These are phyloP conservation scores for Quercus variabilis DNA, from an alignment of 306 rosid species.

Conservation along the genomic window DNA sequence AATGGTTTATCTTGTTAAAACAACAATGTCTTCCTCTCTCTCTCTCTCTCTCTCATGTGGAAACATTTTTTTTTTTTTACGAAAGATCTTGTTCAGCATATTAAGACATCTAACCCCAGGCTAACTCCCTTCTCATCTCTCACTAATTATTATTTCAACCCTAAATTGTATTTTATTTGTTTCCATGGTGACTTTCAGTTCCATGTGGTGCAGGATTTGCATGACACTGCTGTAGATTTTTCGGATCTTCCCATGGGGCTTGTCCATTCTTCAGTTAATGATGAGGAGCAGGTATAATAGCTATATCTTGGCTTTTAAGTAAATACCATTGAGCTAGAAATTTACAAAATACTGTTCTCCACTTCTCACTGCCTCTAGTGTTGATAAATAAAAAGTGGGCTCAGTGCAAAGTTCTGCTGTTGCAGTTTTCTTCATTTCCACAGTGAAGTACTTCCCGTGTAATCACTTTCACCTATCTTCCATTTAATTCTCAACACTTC, in stretches of 20 bases:
- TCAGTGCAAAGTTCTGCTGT: not conserved
- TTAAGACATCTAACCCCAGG: not conserved
- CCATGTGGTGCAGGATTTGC: constrained; percentile 55
- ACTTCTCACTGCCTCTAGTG: not conserved
- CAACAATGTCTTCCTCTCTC: not conserved
- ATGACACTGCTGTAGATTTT: constrained; percentile 45
- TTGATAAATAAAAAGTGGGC: not conserved
- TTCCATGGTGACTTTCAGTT: not conserved
- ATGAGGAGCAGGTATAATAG: constrained; percentile 69
- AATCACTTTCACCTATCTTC: not conserved
- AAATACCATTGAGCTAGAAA: not conserved
- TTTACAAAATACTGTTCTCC: not conserved
- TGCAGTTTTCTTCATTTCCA: not conserved
- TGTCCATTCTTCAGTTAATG: constrained; percentile 54
- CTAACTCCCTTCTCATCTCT: not conserved
- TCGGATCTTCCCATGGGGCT: constrained; percentile 41
- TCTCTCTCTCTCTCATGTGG: not conserved
- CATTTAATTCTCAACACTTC: not conserved
- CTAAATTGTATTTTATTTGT: not conserved
- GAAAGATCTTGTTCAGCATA: not conserved
- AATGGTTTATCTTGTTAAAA: not conserved
- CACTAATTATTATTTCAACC: not conserved
- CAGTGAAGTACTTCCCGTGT: not conserved
- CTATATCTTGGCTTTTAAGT: not conserved
- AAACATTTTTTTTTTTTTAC: not conserved